These are phyloP conservation scores for Graphilbum fragrans DNA, from an alignment of 2,329 filamentous ascomycete species.

Conservation along the genomic window DNA sequence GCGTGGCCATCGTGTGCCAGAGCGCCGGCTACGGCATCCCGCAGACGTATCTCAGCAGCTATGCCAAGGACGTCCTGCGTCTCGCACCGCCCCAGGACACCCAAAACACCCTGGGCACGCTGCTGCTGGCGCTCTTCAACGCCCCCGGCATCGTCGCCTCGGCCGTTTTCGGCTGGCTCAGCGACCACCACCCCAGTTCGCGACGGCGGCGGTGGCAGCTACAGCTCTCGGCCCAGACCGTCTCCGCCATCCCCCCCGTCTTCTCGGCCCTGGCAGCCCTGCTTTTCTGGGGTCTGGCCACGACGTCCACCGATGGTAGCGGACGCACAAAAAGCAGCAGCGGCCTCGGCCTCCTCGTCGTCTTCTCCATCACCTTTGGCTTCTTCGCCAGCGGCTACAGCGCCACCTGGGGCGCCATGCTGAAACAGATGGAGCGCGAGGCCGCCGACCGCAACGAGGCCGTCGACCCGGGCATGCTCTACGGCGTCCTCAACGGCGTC, in stretches of 20 bases:
- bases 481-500: constrained; percentile 4
- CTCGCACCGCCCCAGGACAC: no score
- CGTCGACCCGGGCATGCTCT: constrained; percentile 2
- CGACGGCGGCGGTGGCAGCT: background rate
- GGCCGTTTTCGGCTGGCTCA: constrained; percentile 3
- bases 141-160: background rate
- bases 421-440: constrained; percentile 2
- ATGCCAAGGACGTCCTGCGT: background rate
- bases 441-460: constrained; percentile 1
- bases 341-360: background rate
- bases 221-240: background rate
- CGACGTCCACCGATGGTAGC: no score
- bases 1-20: constrained; percentile 1
- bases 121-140: constrained; percentile 3
- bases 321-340: no score
- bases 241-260: background rate
- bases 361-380: constrained; percentile 3
- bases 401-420: constrained; percentile 2
- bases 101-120: constrained; percentile 1
- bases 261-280: background rate
- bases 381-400: constrained; percentile 4
- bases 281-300: constrained; percentile 2
- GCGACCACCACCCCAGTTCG: background rate
- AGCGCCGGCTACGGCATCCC: constrained; percentile 3
- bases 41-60: constrained; percentile 2